phyloP scores from a whole-genome alignment of 225 moss, liverwort and hornwort species.

The Pleurozium schreberi region DNA sequence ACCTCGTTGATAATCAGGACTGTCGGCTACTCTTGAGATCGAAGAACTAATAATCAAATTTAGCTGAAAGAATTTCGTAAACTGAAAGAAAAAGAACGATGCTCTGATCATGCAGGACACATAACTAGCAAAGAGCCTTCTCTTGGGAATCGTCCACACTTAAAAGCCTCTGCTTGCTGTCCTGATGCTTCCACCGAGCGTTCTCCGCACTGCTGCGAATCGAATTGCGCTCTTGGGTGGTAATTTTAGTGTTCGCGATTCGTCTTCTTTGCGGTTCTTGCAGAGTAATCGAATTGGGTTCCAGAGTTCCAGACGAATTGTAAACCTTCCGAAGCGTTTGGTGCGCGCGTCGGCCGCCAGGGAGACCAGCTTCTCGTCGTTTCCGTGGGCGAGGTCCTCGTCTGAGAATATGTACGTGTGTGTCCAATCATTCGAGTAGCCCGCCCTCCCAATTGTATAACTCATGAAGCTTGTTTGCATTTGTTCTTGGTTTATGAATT shows the following conservation, averaged over 20 bases:
- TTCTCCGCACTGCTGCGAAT: not conserved
- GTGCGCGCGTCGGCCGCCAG: slow-evolving; percentile 2
- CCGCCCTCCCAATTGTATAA: not conserved
- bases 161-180: not conserved
- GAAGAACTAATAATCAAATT: not conserved
- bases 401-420: slow-evolving; percentile 20
- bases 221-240: not conserved
- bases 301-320: not conserved
- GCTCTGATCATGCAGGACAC: not conserved
- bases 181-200: slow-evolving; percentile 12
- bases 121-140: slow-evolving; percentile 35
- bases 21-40: slow-evolving; percentile 3
- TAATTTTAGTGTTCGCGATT: not conserved
- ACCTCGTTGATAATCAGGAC: not conserved
- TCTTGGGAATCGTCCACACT: slow-evolving; percentile 9
- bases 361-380: slow-evolving; percentile 5
- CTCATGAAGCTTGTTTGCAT: not conserved
- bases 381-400: not conserved
- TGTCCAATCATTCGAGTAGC: not conserved
- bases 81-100: not conserved
- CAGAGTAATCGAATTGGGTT: not conserved
- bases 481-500: not conserved
- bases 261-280: not conserved
- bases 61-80: slow-evolving; percentile 7
- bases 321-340: not conserved